A percentile compares a stretch with the other conserved stretches of the same genome.
These are phyloP conservation scores for Ceratocystis harringtonii DNA, from an alignment of 2,329 filamentous ascomycete species.

Conservation along the genomic window DNA sequence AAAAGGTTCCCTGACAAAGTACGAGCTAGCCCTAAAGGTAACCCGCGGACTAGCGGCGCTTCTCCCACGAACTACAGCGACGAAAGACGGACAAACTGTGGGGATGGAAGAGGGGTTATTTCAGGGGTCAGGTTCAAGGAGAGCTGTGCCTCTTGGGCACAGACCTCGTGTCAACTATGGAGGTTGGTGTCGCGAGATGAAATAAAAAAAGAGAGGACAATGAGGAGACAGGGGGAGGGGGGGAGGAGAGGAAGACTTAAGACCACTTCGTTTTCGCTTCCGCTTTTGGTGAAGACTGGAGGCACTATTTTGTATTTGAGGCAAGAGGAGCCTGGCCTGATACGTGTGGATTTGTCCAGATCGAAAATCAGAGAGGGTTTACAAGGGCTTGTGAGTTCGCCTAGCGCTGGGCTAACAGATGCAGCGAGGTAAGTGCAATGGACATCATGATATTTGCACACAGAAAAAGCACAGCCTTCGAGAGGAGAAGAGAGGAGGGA, in stretches of 20 bases:
- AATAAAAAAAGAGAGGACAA: slow-evolving; percentile 3
- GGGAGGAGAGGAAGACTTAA: neutral
- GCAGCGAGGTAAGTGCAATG: too few relatives aligned
- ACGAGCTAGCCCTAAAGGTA: too few relatives aligned
- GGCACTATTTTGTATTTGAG: neutral
- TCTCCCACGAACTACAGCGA: too few relatives aligned
- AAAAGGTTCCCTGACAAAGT: too few relatives aligned
- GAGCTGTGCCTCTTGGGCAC: neutral
- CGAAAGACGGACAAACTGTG: too few relatives aligned
- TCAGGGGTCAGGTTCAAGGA: neutral
- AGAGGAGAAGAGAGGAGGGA: too few relatives aligned
- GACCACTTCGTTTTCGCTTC: neutral
- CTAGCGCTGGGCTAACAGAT: too few relatives aligned
- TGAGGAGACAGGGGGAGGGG: neutral
- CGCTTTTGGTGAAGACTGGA: neutral
- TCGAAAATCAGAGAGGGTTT: neutral
- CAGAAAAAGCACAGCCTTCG: too few relatives aligned
- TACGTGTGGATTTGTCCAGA: neutral
- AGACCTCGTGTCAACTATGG: neutral
- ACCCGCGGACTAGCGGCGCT: too few relatives aligned
- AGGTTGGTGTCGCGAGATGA: neutral
- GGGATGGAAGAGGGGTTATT: neutral
- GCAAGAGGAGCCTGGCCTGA: neutral
- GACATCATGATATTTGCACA: too few relatives aligned
- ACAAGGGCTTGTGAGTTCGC: too few relatives aligned